Conservation (phyloP, 140 eudicot species). For the Erigeron philadelphicus region DNA sequence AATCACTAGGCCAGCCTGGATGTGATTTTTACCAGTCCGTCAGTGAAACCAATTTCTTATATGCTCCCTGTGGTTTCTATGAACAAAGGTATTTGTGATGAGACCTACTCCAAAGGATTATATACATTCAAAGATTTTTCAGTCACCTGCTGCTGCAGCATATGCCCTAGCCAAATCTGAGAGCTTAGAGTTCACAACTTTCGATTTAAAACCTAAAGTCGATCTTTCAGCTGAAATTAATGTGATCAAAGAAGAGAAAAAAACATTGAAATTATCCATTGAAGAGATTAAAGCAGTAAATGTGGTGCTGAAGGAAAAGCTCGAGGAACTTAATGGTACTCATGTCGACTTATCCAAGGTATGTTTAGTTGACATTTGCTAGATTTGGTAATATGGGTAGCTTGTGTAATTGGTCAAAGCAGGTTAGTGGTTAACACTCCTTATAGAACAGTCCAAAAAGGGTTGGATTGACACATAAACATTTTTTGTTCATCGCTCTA, state of each 20-base stretch:
- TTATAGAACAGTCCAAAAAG: not conserved
- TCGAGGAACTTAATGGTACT: conserved; percentile 54
- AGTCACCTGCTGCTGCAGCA: conserved; percentile 97
- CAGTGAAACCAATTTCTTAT: not conserved
- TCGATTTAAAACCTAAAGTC: conserved; percentile 38
- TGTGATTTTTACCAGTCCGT: too few relatives aligned
- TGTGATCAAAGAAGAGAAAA: conserved; percentile 53
- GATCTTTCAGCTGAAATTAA: conserved; percentile 43
- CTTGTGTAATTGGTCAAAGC: conserved; percentile 2
- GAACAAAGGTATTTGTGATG: conserved; percentile 66
- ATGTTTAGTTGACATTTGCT: conserved; percentile 16
- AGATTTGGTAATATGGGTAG: not conserved
- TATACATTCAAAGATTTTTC: conserved; percentile 59
- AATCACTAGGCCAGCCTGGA: too few relatives aligned
- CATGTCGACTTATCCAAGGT: conserved; percentile 80
- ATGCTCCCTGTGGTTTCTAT: conserved; percentile 20
- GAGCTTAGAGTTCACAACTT: conserved; percentile 36
- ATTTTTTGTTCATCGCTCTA: not conserved
- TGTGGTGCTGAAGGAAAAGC: conserved; percentile 51
- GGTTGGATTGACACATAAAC: not conserved
- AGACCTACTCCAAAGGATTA: conserved; percentile 61
- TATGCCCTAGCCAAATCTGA: conserved; percentile 67
- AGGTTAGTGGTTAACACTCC: not conserved
- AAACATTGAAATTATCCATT: conserved; percentile 59
- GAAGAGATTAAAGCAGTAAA: conserved; percentile 47